Evolutionary conservation across 202 grass and related monocot species (phyloP).

Genomic region (Saccharum hybrid): DNA sequence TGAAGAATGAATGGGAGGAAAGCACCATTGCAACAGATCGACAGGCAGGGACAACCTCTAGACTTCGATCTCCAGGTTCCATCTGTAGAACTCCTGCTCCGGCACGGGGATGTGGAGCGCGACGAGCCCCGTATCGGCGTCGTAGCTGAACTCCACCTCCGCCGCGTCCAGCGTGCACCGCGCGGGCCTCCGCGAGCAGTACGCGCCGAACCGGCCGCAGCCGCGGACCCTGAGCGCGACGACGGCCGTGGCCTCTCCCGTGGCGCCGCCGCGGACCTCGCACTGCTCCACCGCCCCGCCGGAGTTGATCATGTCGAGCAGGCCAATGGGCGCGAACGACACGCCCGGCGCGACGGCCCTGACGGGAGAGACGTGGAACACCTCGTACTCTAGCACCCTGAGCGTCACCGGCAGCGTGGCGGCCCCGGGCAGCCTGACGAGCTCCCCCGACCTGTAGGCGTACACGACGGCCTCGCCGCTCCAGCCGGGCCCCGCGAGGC

Average conservation of each 20-base stretch:
- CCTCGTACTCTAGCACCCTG: conserved; percentile 72
- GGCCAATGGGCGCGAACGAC: conserved; percentile 61
- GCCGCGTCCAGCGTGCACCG: conserved; percentile 56
- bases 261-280: neutral
- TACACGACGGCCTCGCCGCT: conserved; percentile 63
- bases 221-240: conserved; percentile 62
- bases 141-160: conserved; percentile 56
- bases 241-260: neutral
- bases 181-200: conserved; percentile 64
- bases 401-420: conserved; percentile 73
- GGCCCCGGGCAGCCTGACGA: conserved; percentile 62
- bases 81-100: conserved; percentile 63
- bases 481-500: conserved; percentile 50
- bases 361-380: conserved; percentile 75
- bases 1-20: neutral
- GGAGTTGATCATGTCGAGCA: conserved; percentile 88
- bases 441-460: conserved; percentile 41
- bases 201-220: conserved; percentile 74
- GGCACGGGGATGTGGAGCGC: conserved; percentile 59
- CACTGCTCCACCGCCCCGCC: conserved; percentile 76
- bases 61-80: conserved; percentile 57
- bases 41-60: conserved; percentile 12
- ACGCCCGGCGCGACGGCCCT: conserved; percentile 34
- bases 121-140: conserved; percentile 53
- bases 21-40: neutral